phyloP scores from a whole-genome alignment of 768 basidiomycete species.

The Kwoniella sp. region DNA sequence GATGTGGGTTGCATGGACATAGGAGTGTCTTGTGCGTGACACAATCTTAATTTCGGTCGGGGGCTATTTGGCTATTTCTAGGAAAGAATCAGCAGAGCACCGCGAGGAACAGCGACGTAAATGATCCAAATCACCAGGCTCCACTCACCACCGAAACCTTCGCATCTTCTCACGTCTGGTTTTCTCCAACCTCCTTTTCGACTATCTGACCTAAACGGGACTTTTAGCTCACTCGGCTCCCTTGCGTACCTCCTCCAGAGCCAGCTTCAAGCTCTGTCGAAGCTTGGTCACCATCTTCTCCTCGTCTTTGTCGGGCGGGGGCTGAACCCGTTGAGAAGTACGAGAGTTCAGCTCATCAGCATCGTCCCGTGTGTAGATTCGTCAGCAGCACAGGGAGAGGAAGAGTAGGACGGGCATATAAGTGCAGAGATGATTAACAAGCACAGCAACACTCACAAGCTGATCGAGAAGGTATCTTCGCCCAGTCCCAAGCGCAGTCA shows the following conservation, averaged over 20 bases:
- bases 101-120: no score
- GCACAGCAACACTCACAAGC: conserved; percentile 21
- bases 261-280: conserved; percentile 31
- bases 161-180: no score
- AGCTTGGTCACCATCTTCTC: conserved; percentile 39
- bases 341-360: neutral
- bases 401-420: neutral
- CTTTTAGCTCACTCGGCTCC: conserved; percentile 39
- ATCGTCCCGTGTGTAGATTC: neutral
- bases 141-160: no score
- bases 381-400: no score
- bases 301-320: conserved; percentile 46
- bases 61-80: no score
- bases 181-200: neutral
- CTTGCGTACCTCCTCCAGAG: conserved; percentile 41
- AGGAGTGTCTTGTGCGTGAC: no score
- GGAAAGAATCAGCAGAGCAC: no score
- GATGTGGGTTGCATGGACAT: no score
- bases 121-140: no score
- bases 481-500: no score
- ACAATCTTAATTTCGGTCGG: no score
- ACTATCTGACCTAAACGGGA: no score
- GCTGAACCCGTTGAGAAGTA: conserved; percentile 17
- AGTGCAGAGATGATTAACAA: neutral
- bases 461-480: conserved; percentile 46